A percentile compares a stretch with the other conserved stretches of the same genome.
Evolutionary conservation across 495 filamentous ascomycete species (phyloP).

Genomic region (Beverwykella pulmonaria): DNA sequence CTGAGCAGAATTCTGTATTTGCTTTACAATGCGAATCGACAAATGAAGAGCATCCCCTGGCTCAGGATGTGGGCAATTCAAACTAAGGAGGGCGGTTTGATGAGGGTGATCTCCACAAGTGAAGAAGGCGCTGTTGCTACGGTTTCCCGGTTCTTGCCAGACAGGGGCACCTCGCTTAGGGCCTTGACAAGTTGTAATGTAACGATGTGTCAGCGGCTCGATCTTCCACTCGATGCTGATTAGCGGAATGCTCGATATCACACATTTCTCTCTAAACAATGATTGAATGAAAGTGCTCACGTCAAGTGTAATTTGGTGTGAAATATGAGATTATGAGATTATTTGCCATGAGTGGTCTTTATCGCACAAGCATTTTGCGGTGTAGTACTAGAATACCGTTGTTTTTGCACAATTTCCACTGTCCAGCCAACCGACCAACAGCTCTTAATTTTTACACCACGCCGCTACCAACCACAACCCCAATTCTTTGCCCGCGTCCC

Average conservation of each 20-base stretch:
- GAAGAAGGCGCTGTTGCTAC: not conserved
- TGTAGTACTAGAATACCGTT: too few species aligned
- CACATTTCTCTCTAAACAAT: not conserved
- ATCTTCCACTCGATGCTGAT: not conserved
- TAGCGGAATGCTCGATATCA: not conserved
- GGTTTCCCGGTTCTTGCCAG: not conserved
- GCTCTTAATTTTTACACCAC: not conserved
- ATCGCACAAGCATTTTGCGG: too few species aligned
- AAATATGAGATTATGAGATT: not conserved
- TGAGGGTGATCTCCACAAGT: not conserved
- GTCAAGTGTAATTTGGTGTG: not conserved
- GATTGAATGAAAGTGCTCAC: not conserved
- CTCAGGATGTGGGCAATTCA: too few species aligned
- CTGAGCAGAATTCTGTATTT: not conserved
- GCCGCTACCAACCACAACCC: not conserved
- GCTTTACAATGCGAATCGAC: not conserved
- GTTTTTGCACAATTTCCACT: too few species aligned
- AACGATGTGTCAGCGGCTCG: not conserved
- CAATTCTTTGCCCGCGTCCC: not conserved
- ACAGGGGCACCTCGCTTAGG: not conserved
- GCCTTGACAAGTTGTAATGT: not conserved
- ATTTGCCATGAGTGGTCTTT: too few species aligned
- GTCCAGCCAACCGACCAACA: too few species aligned
- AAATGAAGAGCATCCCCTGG: not conserved
- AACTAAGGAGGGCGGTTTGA: not conserved